Conservation (phyloP, 768 basidiomycete genomes). For the Gautieria morchelliformis region DNA sequence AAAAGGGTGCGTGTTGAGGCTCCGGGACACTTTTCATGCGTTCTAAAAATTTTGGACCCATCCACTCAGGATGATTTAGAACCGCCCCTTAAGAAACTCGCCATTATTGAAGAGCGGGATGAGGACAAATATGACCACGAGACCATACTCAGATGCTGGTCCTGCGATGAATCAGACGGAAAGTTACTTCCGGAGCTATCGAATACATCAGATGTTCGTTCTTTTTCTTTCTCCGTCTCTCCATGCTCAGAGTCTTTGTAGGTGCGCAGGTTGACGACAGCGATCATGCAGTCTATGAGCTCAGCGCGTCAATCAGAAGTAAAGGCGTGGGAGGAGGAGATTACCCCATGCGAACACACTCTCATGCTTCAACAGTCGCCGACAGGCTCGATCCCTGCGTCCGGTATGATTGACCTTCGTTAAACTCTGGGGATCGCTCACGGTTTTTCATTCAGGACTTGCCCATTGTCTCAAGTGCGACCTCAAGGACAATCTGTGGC, state of each 20-base stretch:
- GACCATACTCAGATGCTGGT: constrained; percentile 68
- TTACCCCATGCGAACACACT: constrained; percentile 77
- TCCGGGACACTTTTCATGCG: neutral
- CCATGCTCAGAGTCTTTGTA: constrained; percentile 20
- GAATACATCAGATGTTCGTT: constrained; percentile 12
- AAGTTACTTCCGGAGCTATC: constrained; percentile 32
- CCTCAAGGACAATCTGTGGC: constrained; percentile 87
- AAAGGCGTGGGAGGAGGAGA: constrained; percentile 97
- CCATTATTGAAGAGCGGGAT: constrained; percentile 78
- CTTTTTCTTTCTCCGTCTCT: neutral
- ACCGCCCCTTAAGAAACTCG: constrained; percentile 87
- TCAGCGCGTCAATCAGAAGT: constrained; percentile 91
- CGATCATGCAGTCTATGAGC: constrained; percentile 71
- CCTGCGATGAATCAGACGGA: constrained; percentile 47
- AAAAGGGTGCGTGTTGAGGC: constrained; percentile 46
- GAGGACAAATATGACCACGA: constrained; percentile 76
- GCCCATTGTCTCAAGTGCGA: constrained; percentile 79
- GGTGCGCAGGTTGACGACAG: constrained; percentile 49
- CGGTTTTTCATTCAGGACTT: constrained; percentile 38
- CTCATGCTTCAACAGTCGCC: constrained; percentile 40
- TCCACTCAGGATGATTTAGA: constrained; percentile 24
- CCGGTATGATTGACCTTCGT: constrained; percentile 30
- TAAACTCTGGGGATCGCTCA: neutral
- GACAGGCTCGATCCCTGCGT: constrained; percentile 39
- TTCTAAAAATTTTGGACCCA: neutral